Base-by-base conservation (phyloP, 2,329 filamentous ascomycete species). In the Alternaria gansuensis region DNA sequence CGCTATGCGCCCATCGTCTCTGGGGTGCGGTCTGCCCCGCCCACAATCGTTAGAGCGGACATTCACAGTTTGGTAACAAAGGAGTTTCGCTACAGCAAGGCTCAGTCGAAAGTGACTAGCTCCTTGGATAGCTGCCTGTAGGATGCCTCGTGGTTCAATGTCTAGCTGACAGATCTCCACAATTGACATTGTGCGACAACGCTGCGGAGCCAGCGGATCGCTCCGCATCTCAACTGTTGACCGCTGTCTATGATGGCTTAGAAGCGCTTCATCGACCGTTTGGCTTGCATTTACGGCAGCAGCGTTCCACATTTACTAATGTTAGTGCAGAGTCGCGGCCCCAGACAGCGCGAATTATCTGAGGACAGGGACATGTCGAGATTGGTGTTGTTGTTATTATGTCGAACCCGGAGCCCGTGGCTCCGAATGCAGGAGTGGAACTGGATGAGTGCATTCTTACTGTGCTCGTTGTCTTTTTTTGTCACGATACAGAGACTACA, bases 171-270 rank as follows among this genome's bases (percentile, higher is more conserved):
- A 60, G 59, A 69, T 70, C 55, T 60, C 53, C 54, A 62, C 53
- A 46, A 51, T 64, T 41, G 57, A 56, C 59, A 64, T 54, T 64
- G 65, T 62, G 62, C 49, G 48, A 56, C 65, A 60, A 65, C 59
- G 54, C 57, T 65, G 62, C 63, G 63, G 52, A 64, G 62, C 64
- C 49, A 64, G 61, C 71, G 69, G 68, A 69, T 75, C 68, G 68
- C 68, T 70, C 72, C 72, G 71, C 68, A 66, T 67, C 59, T 67
- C 59, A 66, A 65, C 62, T 58, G 59, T 61, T 63, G 64, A 60
- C 60, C 60, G 59, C 59, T 66, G 66, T 46, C 62, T 61, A 64
- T 61, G 64, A 67, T 70, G 65, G 69, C 63, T 60, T 49, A 28
- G 41, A 33, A 57, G 60, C 46, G 57, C 54, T 54, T 11, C 60